Percentiles rank a stretch among this genome's conserved stretches.
Evolutionary conservation across 225 moss, liverwort and hornwort species (phyloP).

Genomic region (Antitrichia curtipendula): DNA sequence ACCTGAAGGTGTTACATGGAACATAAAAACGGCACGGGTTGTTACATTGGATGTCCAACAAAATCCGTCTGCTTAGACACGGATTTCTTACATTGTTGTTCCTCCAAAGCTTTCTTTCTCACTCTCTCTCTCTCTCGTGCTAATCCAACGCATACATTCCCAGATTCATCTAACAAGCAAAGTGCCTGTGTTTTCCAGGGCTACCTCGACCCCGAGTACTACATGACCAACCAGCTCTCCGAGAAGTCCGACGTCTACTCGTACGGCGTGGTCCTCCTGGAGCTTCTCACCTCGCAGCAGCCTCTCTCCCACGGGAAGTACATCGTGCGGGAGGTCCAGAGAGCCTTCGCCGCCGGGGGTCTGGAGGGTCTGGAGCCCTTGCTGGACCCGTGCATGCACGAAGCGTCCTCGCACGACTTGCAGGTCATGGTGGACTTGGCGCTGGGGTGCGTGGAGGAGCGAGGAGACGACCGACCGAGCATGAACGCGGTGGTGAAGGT

Average conservation of each 20-base stretch:
- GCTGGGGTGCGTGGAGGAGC: slow-evolving; percentile 40
- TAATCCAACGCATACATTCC: neutral
- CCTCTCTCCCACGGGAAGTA: slow-evolving; percentile 49
- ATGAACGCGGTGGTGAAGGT: slow-evolving; percentile 54
- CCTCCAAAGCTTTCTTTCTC: neutral
- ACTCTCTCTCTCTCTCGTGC: neutral
- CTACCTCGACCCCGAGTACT: slow-evolving; percentile 85
- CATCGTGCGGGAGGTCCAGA: slow-evolving; percentile 41
- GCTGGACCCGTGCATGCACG: slow-evolving; percentile 38
- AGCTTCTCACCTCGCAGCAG: slow-evolving; percentile 40
- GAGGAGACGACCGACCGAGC: slow-evolving; percentile 24
- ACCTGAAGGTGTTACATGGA: too few species aligned
- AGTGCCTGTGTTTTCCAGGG: slow-evolving; percentile 4
- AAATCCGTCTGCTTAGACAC: too few species aligned
- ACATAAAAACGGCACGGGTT: too few species aligned
- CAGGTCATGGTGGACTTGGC: slow-evolving; percentile 35
- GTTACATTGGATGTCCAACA: too few species aligned
- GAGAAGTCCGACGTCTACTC: slow-evolving; percentile 83
- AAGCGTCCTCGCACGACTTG: slow-evolving; percentile 15
- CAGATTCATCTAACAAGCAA: neutral
- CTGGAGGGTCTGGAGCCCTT: slow-evolving; percentile 23
- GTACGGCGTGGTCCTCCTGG: slow-evolving; percentile 71
- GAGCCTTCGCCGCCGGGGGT: slow-evolving; percentile 17
- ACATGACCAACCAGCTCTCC: slow-evolving; percentile 50
- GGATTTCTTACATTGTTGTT: neutral